These are phyloP conservation scores for Phytomonas sp. DNA, from an alignment of 208 protist species.

Conservation along the genomic window DNA sequence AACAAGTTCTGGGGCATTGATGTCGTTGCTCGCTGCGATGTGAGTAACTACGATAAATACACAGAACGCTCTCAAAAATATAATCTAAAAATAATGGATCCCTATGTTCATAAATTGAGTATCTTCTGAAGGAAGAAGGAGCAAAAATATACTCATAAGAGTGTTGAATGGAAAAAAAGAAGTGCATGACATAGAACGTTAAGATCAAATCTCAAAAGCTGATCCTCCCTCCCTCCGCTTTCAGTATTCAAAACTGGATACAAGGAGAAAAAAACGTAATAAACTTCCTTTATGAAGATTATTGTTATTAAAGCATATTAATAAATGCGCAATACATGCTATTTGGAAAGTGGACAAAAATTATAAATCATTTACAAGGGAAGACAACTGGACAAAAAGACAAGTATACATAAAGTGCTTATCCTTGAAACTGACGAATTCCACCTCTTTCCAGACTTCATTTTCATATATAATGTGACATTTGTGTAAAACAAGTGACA, in stretches of 20 bases:
- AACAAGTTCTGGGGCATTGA: constrained; percentile 12
- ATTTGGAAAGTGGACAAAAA: background rate
- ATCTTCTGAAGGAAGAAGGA: background rate
- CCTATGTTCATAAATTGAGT: constrained; percentile 1
- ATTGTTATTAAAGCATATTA: constrained; percentile 1
- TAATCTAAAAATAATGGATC: background rate
- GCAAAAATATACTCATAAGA: constrained; percentile 3
- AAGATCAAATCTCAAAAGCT: background rate
- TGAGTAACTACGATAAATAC: background rate
- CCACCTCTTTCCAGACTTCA: background rate
- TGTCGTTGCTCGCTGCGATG: constrained; percentile 1
- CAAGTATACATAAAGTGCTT: constrained; percentile 1
- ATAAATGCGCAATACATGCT: background rate
- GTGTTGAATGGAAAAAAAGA: background rate
- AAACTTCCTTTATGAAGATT: background rate
- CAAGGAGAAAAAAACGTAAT: background rate
- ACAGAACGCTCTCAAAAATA: background rate
- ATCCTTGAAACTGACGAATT: background rate
- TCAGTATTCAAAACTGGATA: background rate
- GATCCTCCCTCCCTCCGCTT: background rate
- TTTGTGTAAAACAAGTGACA: background rate
- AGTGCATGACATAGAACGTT: background rate
- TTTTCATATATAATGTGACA: constrained; percentile 1
- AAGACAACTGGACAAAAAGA: constrained; percentile 10
- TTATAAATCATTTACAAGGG: constrained; percentile 3